phyloP scores from a whole-genome alignment of 768 basidiomycete species.

The Suillus fuscotomentosus region DNA sequence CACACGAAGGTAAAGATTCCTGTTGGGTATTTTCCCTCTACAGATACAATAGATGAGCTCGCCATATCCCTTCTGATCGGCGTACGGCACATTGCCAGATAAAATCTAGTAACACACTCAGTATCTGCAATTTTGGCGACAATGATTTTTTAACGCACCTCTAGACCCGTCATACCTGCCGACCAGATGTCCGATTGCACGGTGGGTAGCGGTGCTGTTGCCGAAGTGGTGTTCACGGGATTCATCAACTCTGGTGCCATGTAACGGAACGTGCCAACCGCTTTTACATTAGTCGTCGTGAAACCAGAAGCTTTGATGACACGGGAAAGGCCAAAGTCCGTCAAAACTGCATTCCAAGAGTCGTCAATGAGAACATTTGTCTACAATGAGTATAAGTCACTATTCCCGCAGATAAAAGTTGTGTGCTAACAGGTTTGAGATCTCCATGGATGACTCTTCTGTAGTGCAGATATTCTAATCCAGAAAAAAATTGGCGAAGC shows the following conservation, averaged over 20 bases:
- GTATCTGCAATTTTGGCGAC: not conserved
- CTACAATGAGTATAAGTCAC: slow-evolving; percentile 17
- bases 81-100: slow-evolving; percentile 4
- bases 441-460: slow-evolving; percentile 34
- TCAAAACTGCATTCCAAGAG: slow-evolving; percentile 27
- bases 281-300: slow-evolving; percentile 28
- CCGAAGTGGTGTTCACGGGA: slow-evolving; percentile 11
- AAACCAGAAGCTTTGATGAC: slow-evolving; percentile 35
- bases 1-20: not conserved
- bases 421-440: slow-evolving; percentile 34
- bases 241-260: slow-evolving; percentile 37
- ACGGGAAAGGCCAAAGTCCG: slow-evolving; percentile 41
- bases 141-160: slow-evolving; percentile 20
- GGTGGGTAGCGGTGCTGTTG: slow-evolving; percentile 20
- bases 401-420: not conserved
- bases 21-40: not conserved
- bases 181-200: slow-evolving; percentile 35
- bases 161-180: slow-evolving; percentile 34
- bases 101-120: slow-evolving; percentile 3
- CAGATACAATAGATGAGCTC: not conserved
- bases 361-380: slow-evolving; percentile 37
- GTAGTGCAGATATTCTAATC: slow-evolving; percentile 24
- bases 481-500: slow-evolving; percentile 21
- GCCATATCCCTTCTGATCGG: not conserved
- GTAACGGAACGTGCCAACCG: slow-evolving; percentile 37